Conservation (phyloP, 116 monocot genomes). For the Trichopus zeylanicus region DNA sequence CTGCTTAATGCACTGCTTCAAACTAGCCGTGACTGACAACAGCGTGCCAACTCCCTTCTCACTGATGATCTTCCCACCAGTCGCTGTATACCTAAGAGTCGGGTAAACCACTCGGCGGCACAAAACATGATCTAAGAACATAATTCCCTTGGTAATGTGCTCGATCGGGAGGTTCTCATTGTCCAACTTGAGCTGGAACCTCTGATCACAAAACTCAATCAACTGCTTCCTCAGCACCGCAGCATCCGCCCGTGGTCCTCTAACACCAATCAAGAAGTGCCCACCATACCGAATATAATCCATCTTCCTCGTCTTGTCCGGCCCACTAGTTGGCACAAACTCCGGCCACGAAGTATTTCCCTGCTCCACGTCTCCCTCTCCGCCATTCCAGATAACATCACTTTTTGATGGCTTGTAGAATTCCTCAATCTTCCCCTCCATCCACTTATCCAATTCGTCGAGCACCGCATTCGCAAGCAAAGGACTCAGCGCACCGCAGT, state of each 20-base stretch:
- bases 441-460: slow-evolving; percentile 90
- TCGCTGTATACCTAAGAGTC: slow-evolving; percentile 83
- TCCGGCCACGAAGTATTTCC: slow-evolving; percentile 98
- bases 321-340: slow-evolving; percentile 94
- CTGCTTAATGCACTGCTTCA: slow-evolving; percentile 84
- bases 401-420: slow-evolving; percentile 81
- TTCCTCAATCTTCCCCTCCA: slow-evolving; percentile 79
- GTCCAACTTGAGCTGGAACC: slow-evolving; percentile 73
- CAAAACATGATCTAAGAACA: slow-evolving; percentile 91
- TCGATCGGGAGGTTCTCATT: slow-evolving; percentile 84
- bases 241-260: slow-evolving; percentile 90
- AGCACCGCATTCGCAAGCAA: slow-evolving; percentile 70
- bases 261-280: slow-evolving; percentile 65
- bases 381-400: slow-evolving; percentile 65
- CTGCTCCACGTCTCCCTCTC: slow-evolving; percentile 40
- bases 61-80: slow-evolving; percentile 95
- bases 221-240: slow-evolving; percentile 74
- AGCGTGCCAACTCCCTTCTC: slow-evolving; percentile 97
- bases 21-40: slow-evolving; percentile 83
- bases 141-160: slow-evolving; percentile 94
- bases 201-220: slow-evolving; percentile 73
- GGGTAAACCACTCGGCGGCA: slow-evolving; percentile 90
- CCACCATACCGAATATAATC: slow-evolving; percentile 90
- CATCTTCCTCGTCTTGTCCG: slow-evolving; percentile 93
- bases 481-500: slow-evolving; percentile 79